Evolutionary conservation across 2,329 filamentous ascomycete genomes (phyloP), one percentile per base, ranked within the genome.

Genomic region (Sclerotinia trifoliorum): DNA sequence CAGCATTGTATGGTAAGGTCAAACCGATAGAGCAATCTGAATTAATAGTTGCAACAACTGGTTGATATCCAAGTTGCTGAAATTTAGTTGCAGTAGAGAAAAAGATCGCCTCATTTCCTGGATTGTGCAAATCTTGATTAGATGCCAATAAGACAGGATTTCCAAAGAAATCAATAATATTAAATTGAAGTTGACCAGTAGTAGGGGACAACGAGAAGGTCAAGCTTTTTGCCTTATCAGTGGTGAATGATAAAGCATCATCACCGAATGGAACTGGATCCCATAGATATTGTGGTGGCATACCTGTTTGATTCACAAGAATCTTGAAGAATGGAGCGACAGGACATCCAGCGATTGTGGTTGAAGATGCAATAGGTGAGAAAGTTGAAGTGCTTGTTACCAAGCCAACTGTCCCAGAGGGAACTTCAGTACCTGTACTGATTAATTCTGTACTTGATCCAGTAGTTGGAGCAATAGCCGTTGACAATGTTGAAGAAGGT

Each of bases 311-410:
- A 15, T 66, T 61, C 24, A 66, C 69, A 15, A 68, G 44, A n/a
- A 72, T 71, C n/a, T 54, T 70, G 57, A 72, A 72, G 21, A 56
- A 71, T 24, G 68, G 69, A 26, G 70, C n/a, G 21, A 72, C n/a
- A 7, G 65, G 39, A 55, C 70, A 71, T 24, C 61, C 52, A 19
- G 65, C 49, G 5, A 32, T 42, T 21, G 65, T 11, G 8, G 65
- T 67, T 42, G 60, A 54, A 32, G 65, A 48, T 44, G 65, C 17
- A 13, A 63, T 29, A 29, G 65, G 65, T 8, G 57, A 52, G 46
- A 63, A 63, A n/a, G 60, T 63, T 26, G 60, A 63, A 42, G 46
- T 39, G 26, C 46, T 24, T 39, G 60, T 51, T 5, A 51, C n/a
- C 29, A 63, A 39, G 6, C n/a, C 60, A 24, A 24, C 32, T 39